These are phyloP conservation scores for Loxodes magnus DNA, from an alignment of 73 alveolate species.

Conservation along the genomic window DNA sequence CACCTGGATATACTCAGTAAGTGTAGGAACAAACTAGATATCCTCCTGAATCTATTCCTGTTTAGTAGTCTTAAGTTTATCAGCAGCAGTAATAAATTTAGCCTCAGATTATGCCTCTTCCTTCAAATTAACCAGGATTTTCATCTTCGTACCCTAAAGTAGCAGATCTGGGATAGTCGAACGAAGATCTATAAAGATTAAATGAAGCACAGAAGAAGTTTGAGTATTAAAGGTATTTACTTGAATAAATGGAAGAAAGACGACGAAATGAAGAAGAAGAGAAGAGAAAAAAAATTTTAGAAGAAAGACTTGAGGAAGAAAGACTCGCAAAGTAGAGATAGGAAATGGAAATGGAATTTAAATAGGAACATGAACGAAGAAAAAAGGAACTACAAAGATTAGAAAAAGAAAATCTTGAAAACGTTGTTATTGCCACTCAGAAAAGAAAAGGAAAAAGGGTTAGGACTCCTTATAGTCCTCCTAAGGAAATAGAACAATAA, in stretches of 20 bases:
- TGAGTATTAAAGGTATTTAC: neutral
- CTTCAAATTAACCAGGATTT: too few species aligned
- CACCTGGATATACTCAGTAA: too few species aligned
- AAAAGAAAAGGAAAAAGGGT: neutral
- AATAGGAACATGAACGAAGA: neutral
- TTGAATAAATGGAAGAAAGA: conserved; percentile 10
- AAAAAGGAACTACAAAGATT: neutral
- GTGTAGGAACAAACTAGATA: too few species aligned
- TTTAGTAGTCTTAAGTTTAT: too few species aligned
- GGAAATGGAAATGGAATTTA: conserved; percentile 8
- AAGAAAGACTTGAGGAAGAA: conserved; percentile 11
- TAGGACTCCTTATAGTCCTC: neutral
- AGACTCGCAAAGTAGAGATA: conserved; percentile 3
- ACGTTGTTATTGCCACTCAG: neutral
- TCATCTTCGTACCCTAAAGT: too few species aligned
- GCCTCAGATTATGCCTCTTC: too few species aligned
- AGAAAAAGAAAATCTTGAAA: neutral
- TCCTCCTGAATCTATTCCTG: too few species aligned
- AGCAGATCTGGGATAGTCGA: too few species aligned
- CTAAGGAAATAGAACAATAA: neutral
- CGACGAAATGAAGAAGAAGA: conserved; percentile 9
- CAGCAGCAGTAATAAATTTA: too few species aligned
- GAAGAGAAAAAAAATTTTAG: neutral
- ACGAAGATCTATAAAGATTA: conserved; percentile 1
- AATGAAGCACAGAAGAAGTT: neutral